Conservation (phyloP, 2,329 filamentous ascomycete genomes). For the Sporothrix phasma region DNA sequence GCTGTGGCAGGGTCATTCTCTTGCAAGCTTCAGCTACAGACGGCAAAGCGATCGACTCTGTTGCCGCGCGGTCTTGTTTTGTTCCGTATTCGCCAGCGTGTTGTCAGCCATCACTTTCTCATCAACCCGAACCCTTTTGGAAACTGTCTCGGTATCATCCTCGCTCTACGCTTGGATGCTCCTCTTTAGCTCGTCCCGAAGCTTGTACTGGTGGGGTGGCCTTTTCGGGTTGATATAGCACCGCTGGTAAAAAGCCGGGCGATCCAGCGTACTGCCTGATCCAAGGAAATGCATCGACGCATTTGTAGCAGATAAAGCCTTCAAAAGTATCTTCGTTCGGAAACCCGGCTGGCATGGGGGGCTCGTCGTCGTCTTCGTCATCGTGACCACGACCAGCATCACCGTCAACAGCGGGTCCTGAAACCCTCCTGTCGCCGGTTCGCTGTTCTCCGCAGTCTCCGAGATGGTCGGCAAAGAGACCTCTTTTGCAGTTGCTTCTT, state of each 20-base stretch:
- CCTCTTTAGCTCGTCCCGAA: neutral
- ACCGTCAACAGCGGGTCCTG: neutral
- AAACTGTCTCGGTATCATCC: slow-evolving; percentile 34
- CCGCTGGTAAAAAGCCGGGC: slow-evolving; percentile 65
- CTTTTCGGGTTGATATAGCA: slow-evolving; percentile 39
- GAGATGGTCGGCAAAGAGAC: slow-evolving; percentile 14
- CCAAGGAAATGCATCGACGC: slow-evolving; percentile 80
- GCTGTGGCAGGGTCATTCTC: slow-evolving; percentile 45
- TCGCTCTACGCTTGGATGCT: slow-evolving; percentile 58
- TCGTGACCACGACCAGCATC: slow-evolving; percentile 20
- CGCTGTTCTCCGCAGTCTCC: slow-evolving; percentile 8
- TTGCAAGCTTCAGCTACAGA: slow-evolving; percentile 40
- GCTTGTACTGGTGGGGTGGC: neutral
- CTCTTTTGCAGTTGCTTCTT: neutral
- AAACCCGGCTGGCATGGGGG: slow-evolving; percentile 73
- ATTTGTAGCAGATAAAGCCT: slow-evolving; percentile 88
- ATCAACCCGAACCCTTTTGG: slow-evolving; percentile 38
- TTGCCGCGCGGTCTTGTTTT: neutral
- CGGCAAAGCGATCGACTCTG: neutral
- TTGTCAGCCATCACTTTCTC: neutral
- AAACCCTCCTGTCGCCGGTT: neutral
- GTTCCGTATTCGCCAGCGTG: slow-evolving; percentile 7
- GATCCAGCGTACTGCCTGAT: slow-evolving; percentile 79
- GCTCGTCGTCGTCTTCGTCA: slow-evolving; percentile 29
- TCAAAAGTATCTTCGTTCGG: slow-evolving; percentile 85